These are phyloP conservation scores for Dryas octopetala DNA, from an alignment of 306 rosid species.

Conservation along the genomic window DNA sequence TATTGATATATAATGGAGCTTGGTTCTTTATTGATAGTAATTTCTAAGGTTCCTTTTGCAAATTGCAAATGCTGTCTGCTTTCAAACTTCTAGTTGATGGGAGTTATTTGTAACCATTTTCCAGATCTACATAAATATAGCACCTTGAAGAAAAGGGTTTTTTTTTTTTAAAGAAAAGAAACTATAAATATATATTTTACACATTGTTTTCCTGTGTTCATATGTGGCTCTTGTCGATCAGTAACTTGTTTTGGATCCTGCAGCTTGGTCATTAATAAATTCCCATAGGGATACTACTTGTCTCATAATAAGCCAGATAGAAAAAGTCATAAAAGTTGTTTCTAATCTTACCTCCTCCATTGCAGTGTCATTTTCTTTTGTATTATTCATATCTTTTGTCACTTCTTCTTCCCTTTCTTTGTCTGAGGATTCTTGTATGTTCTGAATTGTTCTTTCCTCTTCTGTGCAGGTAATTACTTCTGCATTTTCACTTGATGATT, in stretches of 20 bases:
- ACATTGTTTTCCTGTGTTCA: background rate
- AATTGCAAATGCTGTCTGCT: no score
- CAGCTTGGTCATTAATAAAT: background rate
- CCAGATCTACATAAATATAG: no score
- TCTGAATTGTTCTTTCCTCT: slow-evolving; percentile 24
- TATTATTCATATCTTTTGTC: background rate
- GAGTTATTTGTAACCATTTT: no score
- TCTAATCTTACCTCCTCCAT: slow-evolving; percentile 30
- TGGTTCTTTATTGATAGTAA: no score
- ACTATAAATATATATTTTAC: background rate
- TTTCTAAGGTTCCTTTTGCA: no score
- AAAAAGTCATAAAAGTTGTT: background rate
- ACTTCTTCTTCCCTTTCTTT: slow-evolving; percentile 29
- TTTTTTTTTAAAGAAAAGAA: no score
- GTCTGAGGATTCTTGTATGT: slow-evolving; percentile 17
- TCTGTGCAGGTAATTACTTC: background rate
- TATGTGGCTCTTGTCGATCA: background rate
- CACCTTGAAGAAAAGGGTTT: no score
- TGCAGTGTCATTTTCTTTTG: slow-evolving; percentile 15
- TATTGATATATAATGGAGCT: no score
- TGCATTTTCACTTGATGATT: slow-evolving; percentile 16
- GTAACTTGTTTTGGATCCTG: background rate
- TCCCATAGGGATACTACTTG: background rate
- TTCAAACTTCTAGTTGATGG: no score
- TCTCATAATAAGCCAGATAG: background rate